Base-by-base conservation (phyloP, 2,329 filamentous ascomycete genomes). In the Arthrobotrys iridis region DNA sequence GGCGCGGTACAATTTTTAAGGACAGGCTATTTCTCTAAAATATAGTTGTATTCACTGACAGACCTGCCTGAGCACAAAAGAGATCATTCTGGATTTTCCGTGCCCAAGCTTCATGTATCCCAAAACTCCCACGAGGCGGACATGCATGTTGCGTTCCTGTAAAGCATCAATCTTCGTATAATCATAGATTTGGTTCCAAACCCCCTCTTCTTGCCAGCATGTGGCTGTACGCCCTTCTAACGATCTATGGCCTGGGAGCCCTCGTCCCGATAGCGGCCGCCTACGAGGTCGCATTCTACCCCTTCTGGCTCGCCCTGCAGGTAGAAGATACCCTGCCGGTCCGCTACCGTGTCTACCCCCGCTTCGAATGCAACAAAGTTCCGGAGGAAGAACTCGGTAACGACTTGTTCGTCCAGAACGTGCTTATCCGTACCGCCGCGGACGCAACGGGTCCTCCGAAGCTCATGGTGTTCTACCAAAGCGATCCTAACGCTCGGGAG, bases 1-100 rank as follows among this genome's bases (percentile, higher is more conserved):
- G 65, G 65, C 65, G 65, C 65, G 30, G 65, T 70, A 62, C 55
- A 55, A 30, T 66, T 45, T 43, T 45, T n/a, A n/a, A 66, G 46
- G 26, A 35, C 24, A 26, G 37, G 35, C 28, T 43, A 13, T 26
- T 45, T 48, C 10, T 33, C 24, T 26, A 7, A 57, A 46, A 59
- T 46, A 50, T 59, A 59, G 4, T 60, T n/a, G 26, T 50, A 30
- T 67, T 41, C 30, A 59, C 35, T 22, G 41, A 20, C 7, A 20
- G 13, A 41, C 15, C 24, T 11, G n/a, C 15, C 26, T 48, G 64
- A 55, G 64, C 41, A 15, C 4, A 24, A 60, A 68, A 68, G 65
- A 50, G 65, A 20, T 18, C 22, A n/a, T 68, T 60, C 20, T 35
- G 55, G 40, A 33, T 13, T 33, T 24, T 41, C 13, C 28, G 10